phyloP scores from a whole-genome alignment of 176 grass and related monocot species.

The Aegilops longissima region DNA sequence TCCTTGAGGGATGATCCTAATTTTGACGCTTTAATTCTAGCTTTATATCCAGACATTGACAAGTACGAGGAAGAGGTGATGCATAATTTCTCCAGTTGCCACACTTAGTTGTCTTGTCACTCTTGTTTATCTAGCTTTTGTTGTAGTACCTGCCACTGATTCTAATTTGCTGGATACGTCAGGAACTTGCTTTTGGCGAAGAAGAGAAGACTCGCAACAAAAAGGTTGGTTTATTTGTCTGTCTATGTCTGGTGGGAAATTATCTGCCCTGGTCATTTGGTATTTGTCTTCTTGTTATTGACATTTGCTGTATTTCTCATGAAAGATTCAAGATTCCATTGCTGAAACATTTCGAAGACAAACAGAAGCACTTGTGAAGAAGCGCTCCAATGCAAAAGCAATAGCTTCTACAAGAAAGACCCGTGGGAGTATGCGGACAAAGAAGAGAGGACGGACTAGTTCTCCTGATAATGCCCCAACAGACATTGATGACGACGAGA shows the following conservation, averaged over 20 bases:
- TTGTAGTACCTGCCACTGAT: conserved; percentile 10
- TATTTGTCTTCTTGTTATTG: conserved; percentile 18
- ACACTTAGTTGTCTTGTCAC: conserved; percentile 6
- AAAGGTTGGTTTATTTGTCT: conserved; percentile 54
- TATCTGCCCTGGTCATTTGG: not conserved
- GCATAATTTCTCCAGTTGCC: conserved; percentile 20
- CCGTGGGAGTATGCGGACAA: conserved; percentile 42
- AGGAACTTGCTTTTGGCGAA: conserved; percentile 86
- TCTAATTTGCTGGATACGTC: conserved; percentile 35
- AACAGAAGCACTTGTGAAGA: conserved; percentile 77
- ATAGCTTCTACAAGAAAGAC: conserved; percentile 42
- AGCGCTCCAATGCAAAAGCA: conserved; percentile 46
- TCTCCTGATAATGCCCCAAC: conserved; percentile 48
- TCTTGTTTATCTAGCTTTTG: conserved; percentile 31
- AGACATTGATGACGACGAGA: conserved; percentile 67
- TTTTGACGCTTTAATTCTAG: conserved; percentile 81
- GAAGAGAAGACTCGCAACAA: conserved; percentile 72
- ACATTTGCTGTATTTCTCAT: conserved; percentile 37
- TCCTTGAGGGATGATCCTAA: conserved; percentile 91
- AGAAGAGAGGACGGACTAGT: conserved; percentile 53
- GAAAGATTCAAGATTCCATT: conserved; percentile 85
- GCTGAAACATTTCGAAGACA: conserved; percentile 78
- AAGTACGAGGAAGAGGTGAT: conserved; percentile 92
- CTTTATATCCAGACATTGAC: conserved; percentile 88
- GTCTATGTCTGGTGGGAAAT: conserved; percentile 8